Conservation (phyloP, 148 eudicot genomes). For the Euryodendron excelsum region DNA sequence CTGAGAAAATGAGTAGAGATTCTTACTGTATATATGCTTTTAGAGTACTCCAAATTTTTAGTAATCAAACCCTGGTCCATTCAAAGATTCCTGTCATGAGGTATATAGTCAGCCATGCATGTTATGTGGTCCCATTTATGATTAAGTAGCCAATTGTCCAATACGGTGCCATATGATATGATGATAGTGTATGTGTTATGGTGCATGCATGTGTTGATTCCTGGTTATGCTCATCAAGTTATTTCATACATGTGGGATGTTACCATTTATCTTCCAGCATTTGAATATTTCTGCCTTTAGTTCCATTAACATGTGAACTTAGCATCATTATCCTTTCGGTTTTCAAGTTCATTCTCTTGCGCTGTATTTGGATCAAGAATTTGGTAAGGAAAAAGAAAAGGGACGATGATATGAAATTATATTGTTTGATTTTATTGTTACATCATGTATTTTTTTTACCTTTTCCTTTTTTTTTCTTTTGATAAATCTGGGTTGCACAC, state of each 20-base stretch:
- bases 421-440: too few species aligned
- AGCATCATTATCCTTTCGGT: neutral
- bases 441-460: too few species aligned
- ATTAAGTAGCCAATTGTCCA: neutral
- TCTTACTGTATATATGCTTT: neutral
- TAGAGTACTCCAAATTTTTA: neutral
- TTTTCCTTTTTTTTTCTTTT: too few species aligned
- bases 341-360: neutral
- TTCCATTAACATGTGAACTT: too few species aligned
- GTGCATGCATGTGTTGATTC: constrained; percentile 9
- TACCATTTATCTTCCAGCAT: neutral
- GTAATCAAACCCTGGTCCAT: neutral
- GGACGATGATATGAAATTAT: too few species aligned
- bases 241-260: neutral
- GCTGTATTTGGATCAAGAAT: too few species aligned
- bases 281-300: too few species aligned
- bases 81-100: neutral
- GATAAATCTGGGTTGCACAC: too few species aligned
- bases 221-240: neutral
- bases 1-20: neutral
- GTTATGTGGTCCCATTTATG: constrained; percentile 11
- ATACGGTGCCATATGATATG: neutral
- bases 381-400: too few species aligned
- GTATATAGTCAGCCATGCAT: constrained; percentile 2
- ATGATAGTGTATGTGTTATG: neutral